Conservation (phyloP, 2,329 filamentous ascomycete species). For the Pseudogymnoascus sp. region DNA sequence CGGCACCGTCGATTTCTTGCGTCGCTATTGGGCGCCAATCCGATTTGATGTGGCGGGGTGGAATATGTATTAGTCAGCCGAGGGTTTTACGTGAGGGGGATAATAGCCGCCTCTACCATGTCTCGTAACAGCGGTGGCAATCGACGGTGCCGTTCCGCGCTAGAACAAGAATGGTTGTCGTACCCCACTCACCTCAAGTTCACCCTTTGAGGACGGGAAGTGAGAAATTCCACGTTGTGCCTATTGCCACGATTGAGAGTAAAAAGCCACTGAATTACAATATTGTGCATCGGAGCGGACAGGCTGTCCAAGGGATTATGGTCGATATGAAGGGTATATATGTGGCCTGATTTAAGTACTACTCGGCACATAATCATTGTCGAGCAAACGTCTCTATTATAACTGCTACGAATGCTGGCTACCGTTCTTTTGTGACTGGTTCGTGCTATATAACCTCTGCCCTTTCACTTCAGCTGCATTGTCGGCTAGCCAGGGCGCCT, state of each 20-base stretch:
- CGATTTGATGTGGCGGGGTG: not conserved
- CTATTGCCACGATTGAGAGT: not conserved
- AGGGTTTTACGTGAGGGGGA: no score
- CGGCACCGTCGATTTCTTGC: not conserved
- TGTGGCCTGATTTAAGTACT: not conserved
- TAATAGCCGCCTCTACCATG: no score
- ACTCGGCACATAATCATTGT: no score
- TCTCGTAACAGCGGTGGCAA: not conserved
- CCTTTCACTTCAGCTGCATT: slow-evolving; percentile 42
- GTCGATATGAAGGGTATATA: not conserved
- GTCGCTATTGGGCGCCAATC: not conserved
- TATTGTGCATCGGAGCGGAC: not conserved
- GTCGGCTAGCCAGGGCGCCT: slow-evolving; percentile 42
- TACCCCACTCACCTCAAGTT: no score
- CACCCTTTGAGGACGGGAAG: no score
- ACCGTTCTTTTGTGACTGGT: slow-evolving; percentile 52
- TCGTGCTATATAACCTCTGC: slow-evolving; percentile 30
- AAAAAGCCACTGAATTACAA: no score
- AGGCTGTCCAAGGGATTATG: not conserved
- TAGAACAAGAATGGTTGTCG: not conserved
- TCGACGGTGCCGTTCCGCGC: not conserved
- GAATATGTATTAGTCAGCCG: no score
- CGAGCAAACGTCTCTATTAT: no score
- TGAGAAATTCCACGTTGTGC: not conserved
- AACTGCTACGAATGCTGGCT: not conserved